phyloP scores from a whole-genome alignment of 257 asterid species.

The Parsonsia alboflavescens region DNA sequence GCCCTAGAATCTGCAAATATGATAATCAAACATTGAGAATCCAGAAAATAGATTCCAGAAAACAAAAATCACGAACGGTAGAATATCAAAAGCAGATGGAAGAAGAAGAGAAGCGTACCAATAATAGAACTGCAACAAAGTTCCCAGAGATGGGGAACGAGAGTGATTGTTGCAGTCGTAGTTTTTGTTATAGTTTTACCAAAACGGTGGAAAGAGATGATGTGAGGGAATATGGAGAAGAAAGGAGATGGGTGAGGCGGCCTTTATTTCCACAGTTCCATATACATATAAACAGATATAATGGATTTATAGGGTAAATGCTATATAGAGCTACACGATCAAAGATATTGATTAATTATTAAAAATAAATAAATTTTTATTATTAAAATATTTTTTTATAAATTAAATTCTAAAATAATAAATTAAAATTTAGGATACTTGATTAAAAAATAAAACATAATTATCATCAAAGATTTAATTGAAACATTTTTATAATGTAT shows the following conservation, averaged over 20 bases:
- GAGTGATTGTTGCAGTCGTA: background rate
- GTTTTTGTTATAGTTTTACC: background rate
- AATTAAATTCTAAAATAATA: no score
- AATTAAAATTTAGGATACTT: no score
- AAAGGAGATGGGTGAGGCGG: background rate
- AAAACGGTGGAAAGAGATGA: background rate
- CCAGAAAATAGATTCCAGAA: background rate
- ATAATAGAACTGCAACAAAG: background rate
- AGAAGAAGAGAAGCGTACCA: background rate
- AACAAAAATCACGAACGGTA: background rate
- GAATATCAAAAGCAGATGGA: background rate
- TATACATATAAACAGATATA: no score
- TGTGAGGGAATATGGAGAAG: background rate
- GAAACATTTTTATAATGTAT: no score
- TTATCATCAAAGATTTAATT: no score
- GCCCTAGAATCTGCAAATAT: background rate
- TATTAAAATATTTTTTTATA: no score
- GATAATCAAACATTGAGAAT: background rate
- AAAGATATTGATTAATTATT: no score
- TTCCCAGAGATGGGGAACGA: slow-evolving; percentile 1
- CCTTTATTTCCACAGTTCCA: background rate
- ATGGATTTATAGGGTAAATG: no score
- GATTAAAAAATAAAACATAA: no score
- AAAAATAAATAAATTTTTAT: no score
- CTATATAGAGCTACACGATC: no score